phyloP scores from a whole-genome alignment of 352 stramenopile genomes.

The Vaucheria bursata region DNA sequence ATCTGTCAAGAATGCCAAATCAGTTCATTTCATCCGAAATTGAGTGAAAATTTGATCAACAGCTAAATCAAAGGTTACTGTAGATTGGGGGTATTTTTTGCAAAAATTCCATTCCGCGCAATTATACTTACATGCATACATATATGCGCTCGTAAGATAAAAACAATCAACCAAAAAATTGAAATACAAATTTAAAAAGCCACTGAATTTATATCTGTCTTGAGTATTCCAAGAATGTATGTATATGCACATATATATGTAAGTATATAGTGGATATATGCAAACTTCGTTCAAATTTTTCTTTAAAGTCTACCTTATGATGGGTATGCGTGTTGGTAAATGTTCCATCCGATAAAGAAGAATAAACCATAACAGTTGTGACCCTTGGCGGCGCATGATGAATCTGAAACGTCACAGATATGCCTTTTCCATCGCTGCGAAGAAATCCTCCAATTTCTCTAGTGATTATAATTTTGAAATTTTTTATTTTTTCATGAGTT shows the following conservation, averaged over 20 bases:
- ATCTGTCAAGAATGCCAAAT: no score
- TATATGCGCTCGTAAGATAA: no score
- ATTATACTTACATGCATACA: no score
- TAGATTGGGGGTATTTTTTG: no score
- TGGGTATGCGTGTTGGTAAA: conserved; percentile 27
- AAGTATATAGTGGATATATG: not conserved
- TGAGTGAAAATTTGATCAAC: no score
- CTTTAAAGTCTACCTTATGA: conserved; percentile 25
- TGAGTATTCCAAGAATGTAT: not conserved
- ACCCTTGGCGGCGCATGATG: conserved; percentile 27
- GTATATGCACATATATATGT: not conserved
- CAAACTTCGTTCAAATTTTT: conserved; percentile 7
- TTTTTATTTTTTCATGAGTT: no score
- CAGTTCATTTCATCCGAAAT: no score
- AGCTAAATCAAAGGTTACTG: no score
- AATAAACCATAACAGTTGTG: conserved; percentile 12
- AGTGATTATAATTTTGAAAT: no score
- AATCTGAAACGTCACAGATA: conserved; percentile 21
- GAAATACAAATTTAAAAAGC: no score
- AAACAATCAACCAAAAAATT: no score
- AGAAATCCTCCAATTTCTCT: conserved; percentile 30
- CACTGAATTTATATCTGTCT: not conserved
- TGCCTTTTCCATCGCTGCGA: conserved; percentile 29
- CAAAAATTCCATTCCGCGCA: no score
- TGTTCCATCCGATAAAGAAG: conserved; percentile 2